Percentiles rank a stretch among this genome's conserved stretches.
phyloP scores from a whole-genome alignment of 805 yeast genomes.

The Metschnikowia bowlesiae region DNA sequence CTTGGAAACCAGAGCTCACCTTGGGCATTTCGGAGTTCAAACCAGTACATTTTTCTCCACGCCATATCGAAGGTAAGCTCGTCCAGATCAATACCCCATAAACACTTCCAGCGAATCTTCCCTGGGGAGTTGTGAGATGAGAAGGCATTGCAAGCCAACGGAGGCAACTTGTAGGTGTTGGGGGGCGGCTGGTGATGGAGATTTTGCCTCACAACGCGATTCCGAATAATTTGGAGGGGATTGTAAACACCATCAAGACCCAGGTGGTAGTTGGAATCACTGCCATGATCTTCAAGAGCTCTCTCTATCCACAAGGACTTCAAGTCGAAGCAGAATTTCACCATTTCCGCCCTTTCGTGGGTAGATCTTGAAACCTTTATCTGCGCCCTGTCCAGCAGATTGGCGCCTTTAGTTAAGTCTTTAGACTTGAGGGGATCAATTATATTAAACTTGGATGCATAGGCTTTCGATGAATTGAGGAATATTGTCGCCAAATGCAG shows the following conservation, averaged over 20 bases:
- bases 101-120: constrained; percentile 38
- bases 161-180: constrained; percentile 35
- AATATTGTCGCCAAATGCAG: constrained; percentile 15
- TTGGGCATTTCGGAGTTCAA: constrained; percentile 40
- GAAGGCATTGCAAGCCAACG: constrained; percentile 64
- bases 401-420: not conserved
- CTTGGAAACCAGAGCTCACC: constrained; percentile 51
- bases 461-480: constrained; percentile 8
- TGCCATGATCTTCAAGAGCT: constrained; percentile 26
- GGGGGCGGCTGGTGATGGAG: constrained; percentile 40
- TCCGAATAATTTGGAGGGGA: constrained; percentile 78
- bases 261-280: constrained; percentile 26
- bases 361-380: constrained; percentile 32
- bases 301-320: constrained; percentile 48
- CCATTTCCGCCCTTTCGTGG: constrained; percentile 45
- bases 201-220: constrained; percentile 55
- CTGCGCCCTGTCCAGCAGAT: constrained; percentile 8
- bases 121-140: constrained; percentile 28
- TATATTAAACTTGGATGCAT: constrained; percentile 13
- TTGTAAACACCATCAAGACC: constrained; percentile 69
- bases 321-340: constrained; percentile 43
- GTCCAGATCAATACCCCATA: constrained; percentile 63
- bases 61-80: constrained; percentile 54
- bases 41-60: constrained; percentile 58
- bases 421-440: constrained; percentile 9